A percentile compares a stretch with the other conserved stretches of the same genome.
Conservation (phyloP, 208 protist genomes). For the Trypanosoma avium region DNA sequence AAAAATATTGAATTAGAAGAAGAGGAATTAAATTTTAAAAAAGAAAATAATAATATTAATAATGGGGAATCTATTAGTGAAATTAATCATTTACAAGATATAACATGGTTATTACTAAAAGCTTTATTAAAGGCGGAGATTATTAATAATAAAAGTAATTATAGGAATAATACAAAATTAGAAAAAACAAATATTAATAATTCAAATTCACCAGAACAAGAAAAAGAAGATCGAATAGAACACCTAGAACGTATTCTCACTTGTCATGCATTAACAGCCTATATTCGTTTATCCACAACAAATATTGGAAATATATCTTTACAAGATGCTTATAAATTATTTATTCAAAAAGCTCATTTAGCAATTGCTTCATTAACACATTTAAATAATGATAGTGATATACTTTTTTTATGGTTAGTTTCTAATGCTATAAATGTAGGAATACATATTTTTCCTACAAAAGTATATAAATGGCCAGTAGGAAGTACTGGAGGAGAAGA, state of each 20-base stretch:
- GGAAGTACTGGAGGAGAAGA: too few relatives aligned
- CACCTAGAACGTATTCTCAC: conserved; percentile 16
- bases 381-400: conserved; percentile 15
- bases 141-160: not conserved
- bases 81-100: not conserved
- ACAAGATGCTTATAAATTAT: conserved; percentile 4
- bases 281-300: conserved; percentile 11
- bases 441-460: conserved; percentile 2
- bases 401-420: conserved; percentile 31
- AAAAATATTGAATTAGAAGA: not conserved
- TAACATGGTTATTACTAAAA: conserved; percentile 14
- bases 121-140: not conserved
- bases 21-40: not conserved
- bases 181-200: not conserved
- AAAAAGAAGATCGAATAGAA: not conserved
- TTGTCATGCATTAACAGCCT: conserved; percentile 21
- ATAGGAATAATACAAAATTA: not conserved
- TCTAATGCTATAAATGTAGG: conserved; percentile 8
- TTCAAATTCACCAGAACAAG: not conserved
- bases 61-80: not conserved
- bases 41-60: not conserved
- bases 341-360: conserved; percentile 1
- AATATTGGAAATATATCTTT: not conserved
- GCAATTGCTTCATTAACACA: not conserved
- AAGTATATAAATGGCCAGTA: not conserved